Evolutionary conservation across 2,329 filamentous ascomycete genomes (phyloP), one percentile per base, ranked within the genome.

Genomic region (Epichloe festucae): DNA sequence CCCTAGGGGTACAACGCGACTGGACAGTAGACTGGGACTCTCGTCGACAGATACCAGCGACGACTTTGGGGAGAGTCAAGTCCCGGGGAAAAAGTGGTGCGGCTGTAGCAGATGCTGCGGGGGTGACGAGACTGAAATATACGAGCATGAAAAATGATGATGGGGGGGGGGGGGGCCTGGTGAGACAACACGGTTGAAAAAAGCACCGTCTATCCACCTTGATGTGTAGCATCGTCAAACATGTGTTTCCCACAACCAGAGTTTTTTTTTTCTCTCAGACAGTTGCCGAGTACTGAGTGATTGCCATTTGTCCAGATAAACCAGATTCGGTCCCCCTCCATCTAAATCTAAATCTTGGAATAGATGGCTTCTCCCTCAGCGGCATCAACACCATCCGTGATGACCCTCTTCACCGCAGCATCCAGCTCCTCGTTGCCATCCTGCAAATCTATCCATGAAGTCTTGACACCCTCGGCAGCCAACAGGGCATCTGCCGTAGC

Each of bases 401-500:
- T 63, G 10, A 73, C 73, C 51, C 71, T 70, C 52, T 70, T 62
- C 0, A 81, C 76, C 0, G 73, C 78, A 3, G 60, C 60, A 7
- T 66, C 66, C 0, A 73, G 61, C 2, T 73, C 70, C 55, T 78
- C 75, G 0, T 74, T 67, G 0, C 79, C 78, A 55, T 77, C 72
- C 4, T 78, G 57, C 59, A 81, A 64, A 59, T 82, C 79, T 34
- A 80, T 55, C 76, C 78, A 82, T 12, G 62, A 63, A 49, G 67
- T 78, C 65, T 68, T 71, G 23, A 73, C 62, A 5, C 68, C 68
- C 1, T 71, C 70, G 0, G 64, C 64, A 2, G 74, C 77, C 48
- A 86, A 68, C 55, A 83, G 67, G 56, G 73, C 67, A 10, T 76
- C 77, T 1, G 78, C 74, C 3, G 81, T 71, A 52, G 71, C 65